Evolutionary conservation across 2,329 filamentous ascomycete genomes (phyloP), one percentile per base, ranked within the genome.

Genomic region (Aureobasidium sp.): DNA sequence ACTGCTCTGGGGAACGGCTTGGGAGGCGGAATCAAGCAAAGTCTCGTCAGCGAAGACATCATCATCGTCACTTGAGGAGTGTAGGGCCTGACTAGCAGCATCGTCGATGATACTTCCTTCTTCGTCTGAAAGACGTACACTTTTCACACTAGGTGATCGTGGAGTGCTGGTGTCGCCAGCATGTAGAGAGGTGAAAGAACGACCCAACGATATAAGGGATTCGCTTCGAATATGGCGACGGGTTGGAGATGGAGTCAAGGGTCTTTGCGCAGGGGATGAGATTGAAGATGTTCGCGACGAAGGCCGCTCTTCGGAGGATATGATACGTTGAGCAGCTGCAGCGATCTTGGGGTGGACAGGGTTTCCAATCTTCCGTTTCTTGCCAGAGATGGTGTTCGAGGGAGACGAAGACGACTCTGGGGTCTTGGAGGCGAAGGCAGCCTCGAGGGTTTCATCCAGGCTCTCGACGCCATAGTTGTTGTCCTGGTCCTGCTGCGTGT

Each of bases 381-480:
- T 67, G 39, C 65, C 63, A 37, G 62, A 64, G 21, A 45, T 37
- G 2, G 45, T 34, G 8, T 62, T 62, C 41, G 65, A 62, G 29
- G 63, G 62, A 13, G 66, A 57, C n/a, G 63, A 63, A 27, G 61
- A 54, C 62, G 63, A 36, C 55, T 57, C 25, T 68, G 65, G 57
- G 61, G 61, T 59, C 70, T 30, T 70, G 68, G 48, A 10, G 69
- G 70, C 68, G 76, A 73, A 54, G 30, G 76, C 74, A 51, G 74
- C 74, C 47, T 75, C 75, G 14, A 83, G 72, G 1, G 80, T 78
- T 51, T 84, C 82, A 44, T 79, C 77, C 34, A 85, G 71, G 67
- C 82, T 85, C 66, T 83, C 78, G 2, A 85, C 81, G 3, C 82
- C 82, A 68, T 80, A 85, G 47, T 76, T 78, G 67, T 76, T 81